Conservation (phyloP, 371 early-diverging fungal genomes). For the Lichtheimia ramosa region DNA sequence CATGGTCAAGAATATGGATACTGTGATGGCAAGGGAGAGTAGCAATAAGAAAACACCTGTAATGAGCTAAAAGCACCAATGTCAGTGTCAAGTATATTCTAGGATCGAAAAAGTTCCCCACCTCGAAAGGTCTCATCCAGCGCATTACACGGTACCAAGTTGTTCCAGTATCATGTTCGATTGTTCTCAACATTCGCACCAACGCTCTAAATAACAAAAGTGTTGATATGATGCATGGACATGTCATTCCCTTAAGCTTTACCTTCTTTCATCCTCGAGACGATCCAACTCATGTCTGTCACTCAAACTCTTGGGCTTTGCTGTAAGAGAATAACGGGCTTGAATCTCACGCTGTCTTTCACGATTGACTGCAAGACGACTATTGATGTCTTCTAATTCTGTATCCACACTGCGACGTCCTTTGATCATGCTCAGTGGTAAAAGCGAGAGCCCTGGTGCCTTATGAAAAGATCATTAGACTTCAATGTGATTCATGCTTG, state of each 20-base stretch:
- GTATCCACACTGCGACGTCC: conserved; percentile 36
- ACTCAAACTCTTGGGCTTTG: conserved; percentile 27
- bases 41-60: conserved; percentile 33
- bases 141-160: conserved; percentile 24
- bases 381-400: conserved; percentile 40
- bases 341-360: conserved; percentile 46
- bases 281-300: conserved; percentile 48
- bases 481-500: too few relatives aligned
- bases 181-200: conserved; percentile 25
- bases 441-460: conserved; percentile 59
- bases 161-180: conserved; percentile 33
- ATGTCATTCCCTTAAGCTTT: not conserved
- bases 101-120: not conserved
- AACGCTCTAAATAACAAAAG: conserved; percentile 24
- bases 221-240: not conserved
- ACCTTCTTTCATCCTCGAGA: conserved; percentile 52
- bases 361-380: conserved; percentile 29
- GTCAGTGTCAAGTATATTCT: not conserved
- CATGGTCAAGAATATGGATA: conserved; percentile 60
- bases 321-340: conserved; percentile 31
- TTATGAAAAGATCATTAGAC: conserved; percentile 6
- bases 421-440: conserved; percentile 52
- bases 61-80: not conserved
- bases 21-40: conserved; percentile 33
- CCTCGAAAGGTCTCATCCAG: conserved; percentile 44